phyloP scores from a whole-genome alignment of 345 rosid species.

The Populus deltoides region DNA sequence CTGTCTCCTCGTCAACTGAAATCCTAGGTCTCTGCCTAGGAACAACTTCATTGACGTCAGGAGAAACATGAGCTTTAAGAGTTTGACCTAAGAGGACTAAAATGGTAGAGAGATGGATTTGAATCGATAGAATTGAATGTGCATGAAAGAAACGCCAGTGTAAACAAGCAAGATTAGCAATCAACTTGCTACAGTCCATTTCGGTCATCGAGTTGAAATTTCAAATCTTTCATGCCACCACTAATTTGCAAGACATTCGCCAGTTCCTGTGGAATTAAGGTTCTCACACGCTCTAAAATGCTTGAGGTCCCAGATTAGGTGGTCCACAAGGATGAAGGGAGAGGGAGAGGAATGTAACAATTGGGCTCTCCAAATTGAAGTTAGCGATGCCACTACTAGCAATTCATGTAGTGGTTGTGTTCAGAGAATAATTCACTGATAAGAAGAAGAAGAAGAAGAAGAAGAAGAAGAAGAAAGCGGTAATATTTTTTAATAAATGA shows the following conservation, averaged over 20 bases:
- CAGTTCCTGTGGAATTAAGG: too few species aligned
- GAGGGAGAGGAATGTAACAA: neutral
- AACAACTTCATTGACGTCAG: neutral
- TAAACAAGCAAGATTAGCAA: too few species aligned
- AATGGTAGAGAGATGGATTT: neutral
- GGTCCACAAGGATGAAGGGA: too few species aligned
- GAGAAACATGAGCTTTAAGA: neutral
- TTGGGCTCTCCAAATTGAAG: neutral
- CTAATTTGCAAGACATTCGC: neutral
- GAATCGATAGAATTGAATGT: neutral
- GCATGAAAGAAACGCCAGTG: neutral
- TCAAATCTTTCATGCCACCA: neutral
- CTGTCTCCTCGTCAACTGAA: neutral
- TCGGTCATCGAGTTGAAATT: neutral
- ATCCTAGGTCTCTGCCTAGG: neutral
- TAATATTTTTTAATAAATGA: neutral
- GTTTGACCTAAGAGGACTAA: neutral
- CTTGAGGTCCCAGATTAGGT: too few species aligned
- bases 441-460: too few species aligned
- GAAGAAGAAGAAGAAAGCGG: neutral
- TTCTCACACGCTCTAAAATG: neutral
- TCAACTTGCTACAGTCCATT: neutral
- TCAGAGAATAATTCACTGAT: neutral
- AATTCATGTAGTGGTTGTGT: neutral
- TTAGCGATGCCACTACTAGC: neutral